These are phyloP conservation scores for Metschnikowia corniflorae DNA, from an alignment of 805 yeast genomes.

Conservation along the genomic window DNA sequence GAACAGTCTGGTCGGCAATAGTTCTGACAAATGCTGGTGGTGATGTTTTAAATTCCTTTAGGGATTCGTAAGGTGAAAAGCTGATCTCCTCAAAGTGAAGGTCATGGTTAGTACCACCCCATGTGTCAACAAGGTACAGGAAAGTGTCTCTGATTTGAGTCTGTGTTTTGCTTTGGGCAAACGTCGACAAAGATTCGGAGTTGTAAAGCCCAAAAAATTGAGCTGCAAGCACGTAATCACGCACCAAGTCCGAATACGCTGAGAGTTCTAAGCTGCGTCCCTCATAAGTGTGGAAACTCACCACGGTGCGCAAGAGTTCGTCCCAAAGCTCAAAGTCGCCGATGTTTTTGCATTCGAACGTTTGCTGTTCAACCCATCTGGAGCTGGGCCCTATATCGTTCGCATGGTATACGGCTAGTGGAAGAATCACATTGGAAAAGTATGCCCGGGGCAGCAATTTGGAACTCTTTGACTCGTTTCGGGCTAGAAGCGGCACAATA, in stretches of 20 bases:
- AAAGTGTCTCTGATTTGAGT: constrained; percentile 27
- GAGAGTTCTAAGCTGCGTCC: constrained; percentile 1
- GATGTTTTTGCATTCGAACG: background rate
- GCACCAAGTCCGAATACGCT: constrained; percentile 3
- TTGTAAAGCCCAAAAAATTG: constrained; percentile 13
- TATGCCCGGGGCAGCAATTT: constrained; percentile 21
- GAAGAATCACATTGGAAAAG: constrained; percentile 29
- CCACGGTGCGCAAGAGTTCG: constrained; percentile 8
- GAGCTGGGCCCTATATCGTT: constrained; percentile 25
- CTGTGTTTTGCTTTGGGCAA: constrained; percentile 29
- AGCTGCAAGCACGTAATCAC: constrained; percentile 8
- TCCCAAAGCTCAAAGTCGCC: constrained; percentile 15
- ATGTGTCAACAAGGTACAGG: constrained; percentile 5
- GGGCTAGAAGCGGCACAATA: constrained; percentile 21
- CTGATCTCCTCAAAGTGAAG: background rate
- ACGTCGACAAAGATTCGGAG: constrained; percentile 18
- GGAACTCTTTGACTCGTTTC: constrained; percentile 7
- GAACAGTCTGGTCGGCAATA: background rate
- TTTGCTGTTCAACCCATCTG: constrained; percentile 21
- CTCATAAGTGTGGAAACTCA: constrained; percentile 1
- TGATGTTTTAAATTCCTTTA: constrained; percentile 19
- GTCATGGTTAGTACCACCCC: background rate
- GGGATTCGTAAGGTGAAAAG: constrained; percentile 3
- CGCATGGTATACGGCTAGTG: constrained; percentile 20
- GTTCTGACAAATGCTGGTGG: constrained; percentile 2